Evolutionary conservation across 108 stramenopile genomes (phyloP).

Genomic region (Nitzschia sp.): DNA sequence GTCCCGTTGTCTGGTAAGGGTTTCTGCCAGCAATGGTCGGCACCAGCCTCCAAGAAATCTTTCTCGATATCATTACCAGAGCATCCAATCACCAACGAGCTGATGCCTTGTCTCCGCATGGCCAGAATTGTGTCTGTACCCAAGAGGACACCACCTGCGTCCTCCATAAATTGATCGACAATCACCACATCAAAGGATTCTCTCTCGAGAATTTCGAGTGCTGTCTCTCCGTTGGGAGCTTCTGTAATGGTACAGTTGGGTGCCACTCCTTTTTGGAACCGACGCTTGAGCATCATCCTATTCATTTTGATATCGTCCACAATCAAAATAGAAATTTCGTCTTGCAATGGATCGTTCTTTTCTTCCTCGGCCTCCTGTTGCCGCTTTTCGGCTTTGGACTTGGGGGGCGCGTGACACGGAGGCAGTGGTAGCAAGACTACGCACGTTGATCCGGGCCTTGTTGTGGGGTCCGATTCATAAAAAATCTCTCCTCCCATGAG

Average conservation of each 20-base stretch:
- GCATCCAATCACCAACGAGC: conserved; percentile 41
- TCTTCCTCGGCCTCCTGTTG: not conserved
- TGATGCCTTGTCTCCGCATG: conserved; percentile 19
- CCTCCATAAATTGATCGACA: conserved; percentile 46
- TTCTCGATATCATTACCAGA: conserved; percentile 39
- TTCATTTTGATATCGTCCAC: conserved; percentile 47
- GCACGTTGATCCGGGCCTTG: conserved; percentile 31
- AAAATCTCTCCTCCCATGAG: conserved; percentile 30
- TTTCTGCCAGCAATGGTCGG: conserved; percentile 65
- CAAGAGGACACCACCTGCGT: conserved; percentile 40
- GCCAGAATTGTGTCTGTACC: conserved; percentile 36
- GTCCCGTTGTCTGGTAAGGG: conserved; percentile 48
- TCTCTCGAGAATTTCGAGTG: conserved; percentile 24
- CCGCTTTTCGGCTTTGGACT: not conserved
- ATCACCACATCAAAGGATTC: conserved; percentile 37
- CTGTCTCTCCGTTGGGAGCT: conserved; percentile 37
- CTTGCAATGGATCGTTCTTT: not conserved
- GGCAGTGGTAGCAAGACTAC: conserved; percentile 29
- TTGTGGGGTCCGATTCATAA: conserved; percentile 34
- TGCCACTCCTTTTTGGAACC: conserved; percentile 23
- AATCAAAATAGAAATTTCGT: conserved; percentile 30
- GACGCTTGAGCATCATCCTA: conserved; percentile 31
- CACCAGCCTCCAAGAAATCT: conserved; percentile 44
- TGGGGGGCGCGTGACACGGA: conserved; percentile 4
- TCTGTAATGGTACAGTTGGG: conserved; percentile 26